Percentiles rank a stretch among this genome's conserved stretches.
Evolutionary conservation across 371 early-diverging fungal species (phyloP).

Genomic region (Furculomyces boomerangus): DNA sequence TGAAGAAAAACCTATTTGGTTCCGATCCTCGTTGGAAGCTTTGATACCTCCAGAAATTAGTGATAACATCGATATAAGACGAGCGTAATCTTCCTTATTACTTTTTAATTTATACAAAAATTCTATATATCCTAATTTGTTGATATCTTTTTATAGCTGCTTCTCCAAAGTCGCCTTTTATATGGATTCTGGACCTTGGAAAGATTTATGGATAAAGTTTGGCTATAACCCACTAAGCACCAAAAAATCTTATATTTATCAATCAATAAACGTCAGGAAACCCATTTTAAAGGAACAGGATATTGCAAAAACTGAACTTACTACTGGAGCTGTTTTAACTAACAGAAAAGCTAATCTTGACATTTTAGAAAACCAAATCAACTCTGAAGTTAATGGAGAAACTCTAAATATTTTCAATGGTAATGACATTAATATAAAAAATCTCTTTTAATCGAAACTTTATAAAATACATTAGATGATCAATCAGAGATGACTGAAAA

Average conservation of each 20-base stretch:
- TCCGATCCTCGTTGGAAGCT: neutral
- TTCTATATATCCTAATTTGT: neutral
- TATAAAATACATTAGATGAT: too few species aligned
- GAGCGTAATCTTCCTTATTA: too few species aligned
- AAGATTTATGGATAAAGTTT: constrained; percentile 21
- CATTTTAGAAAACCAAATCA: too few species aligned
- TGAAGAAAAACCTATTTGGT: constrained; percentile 4
- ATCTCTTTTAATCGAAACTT: too few species aligned
- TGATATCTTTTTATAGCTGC: neutral
- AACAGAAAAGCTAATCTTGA: too few species aligned
- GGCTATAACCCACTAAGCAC: constrained; percentile 24
- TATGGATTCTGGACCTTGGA: constrained; percentile 20
- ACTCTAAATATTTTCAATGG: too few species aligned
- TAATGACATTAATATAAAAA: too few species aligned
- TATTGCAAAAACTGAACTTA: neutral
- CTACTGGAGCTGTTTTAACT: too few species aligned
- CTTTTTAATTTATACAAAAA: neutral
- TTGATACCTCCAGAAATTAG: neutral
- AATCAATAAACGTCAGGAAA: constrained; percentile 15
- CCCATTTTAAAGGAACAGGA: neutral
- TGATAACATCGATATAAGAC: neutral
- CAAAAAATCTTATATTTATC: constrained; percentile 16
- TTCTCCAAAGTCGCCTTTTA: constrained; percentile 14
- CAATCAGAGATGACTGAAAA: too few species aligned
- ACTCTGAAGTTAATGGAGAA: too few species aligned